Percentiles rank a stretch among this genome's conserved stretches.
Conservation (phyloP, 805 yeast genomes). For the Metschnikowia lochheadii region DNA sequence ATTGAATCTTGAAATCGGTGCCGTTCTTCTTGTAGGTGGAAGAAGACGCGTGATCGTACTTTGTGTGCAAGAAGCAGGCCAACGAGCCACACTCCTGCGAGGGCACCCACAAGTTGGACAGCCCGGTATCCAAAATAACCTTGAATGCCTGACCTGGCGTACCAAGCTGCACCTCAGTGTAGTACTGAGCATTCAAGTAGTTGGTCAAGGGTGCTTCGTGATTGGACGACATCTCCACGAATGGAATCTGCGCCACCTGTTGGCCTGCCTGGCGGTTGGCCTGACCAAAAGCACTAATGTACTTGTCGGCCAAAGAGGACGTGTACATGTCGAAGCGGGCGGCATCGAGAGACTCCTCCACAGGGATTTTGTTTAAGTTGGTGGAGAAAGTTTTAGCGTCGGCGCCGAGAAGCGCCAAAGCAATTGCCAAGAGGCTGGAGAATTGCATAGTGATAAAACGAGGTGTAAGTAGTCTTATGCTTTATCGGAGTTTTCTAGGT, state of each 20-base stretch:
- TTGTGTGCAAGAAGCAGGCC: constrained; percentile 92
- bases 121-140: constrained; percentile 94
- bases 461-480: background rate
- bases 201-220: constrained; percentile 86
- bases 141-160: constrained; percentile 92
- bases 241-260: constrained; percentile 19
- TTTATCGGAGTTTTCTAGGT: too few relatives aligned
- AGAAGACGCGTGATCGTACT: constrained; percentile 83
- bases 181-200: constrained; percentile 95
- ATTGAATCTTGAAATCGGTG: constrained; percentile 75
- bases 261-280: constrained; percentile 17
- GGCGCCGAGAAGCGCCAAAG: constrained; percentile 33
- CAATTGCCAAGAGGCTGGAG: constrained; percentile 40
- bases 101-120: constrained; percentile 97
- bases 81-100: constrained; percentile 82
- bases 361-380: constrained; percentile 55
- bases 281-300: constrained; percentile 46
- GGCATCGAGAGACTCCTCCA: constrained; percentile 53
- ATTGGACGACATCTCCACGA: constrained; percentile 13
- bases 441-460: constrained; percentile 26
- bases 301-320: constrained; percentile 57
- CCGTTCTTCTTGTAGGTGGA: constrained; percentile 85
- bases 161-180: constrained; percentile 84
- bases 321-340: constrained; percentile 51
- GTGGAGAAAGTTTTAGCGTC: constrained; percentile 54